A percentile compares a stretch with the other conserved stretches of the same genome.
These are phyloP conservation scores for Pseudocercospora fijiensis DNA, from an alignment of 2,329 filamentous ascomycete genomes.

Conservation along the genomic window DNA sequence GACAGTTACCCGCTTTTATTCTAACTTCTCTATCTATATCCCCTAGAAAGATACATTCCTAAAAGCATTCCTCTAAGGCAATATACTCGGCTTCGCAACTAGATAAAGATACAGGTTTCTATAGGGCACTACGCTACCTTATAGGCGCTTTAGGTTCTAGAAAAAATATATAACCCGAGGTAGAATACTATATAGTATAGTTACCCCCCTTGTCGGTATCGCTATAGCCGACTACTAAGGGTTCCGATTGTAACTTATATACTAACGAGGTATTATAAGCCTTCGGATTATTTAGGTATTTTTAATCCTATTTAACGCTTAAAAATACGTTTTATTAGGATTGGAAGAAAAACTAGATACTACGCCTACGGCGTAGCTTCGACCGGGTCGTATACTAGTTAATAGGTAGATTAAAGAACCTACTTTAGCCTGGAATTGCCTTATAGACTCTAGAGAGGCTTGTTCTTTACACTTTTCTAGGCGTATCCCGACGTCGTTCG, in stretches of 20 bases:
- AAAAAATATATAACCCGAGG: slow-evolving; percentile 4
- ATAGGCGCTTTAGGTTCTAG: slow-evolving; percentile 2
- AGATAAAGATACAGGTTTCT: slow-evolving; percentile 10
- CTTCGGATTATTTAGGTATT: slow-evolving; percentile 13
- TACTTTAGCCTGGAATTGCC: slow-evolving; percentile 9
- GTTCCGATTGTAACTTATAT: slow-evolving; percentile 8
- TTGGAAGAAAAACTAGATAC: too few relatives aligned
- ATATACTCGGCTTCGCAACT: slow-evolving; percentile 15
- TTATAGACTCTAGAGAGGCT: slow-evolving; percentile 7
- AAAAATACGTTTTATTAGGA: too few relatives aligned
- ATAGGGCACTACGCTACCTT: not conserved
- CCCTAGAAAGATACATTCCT: slow-evolving; percentile 12
- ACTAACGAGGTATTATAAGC: not conserved
- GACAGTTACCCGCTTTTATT: slow-evolving; percentile 5
- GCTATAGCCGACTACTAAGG: not conserved
- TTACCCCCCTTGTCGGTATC: slow-evolving; percentile 8
- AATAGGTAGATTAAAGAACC: slow-evolving; percentile 9
- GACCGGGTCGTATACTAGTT: slow-evolving; percentile 7
- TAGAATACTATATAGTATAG: slow-evolving; percentile 10
- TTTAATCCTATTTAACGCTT: slow-evolving; percentile 18
- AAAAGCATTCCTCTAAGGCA: slow-evolving; percentile 12
- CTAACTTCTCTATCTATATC: slow-evolving; percentile 9
- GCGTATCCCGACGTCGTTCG: slow-evolving; percentile 6
- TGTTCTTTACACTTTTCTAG: slow-evolving; percentile 11
- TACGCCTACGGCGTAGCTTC: too few relatives aligned